Evolutionary conservation across 495 filamentous ascomycete species (phyloP).

Genomic region (Xylaria castorea): DNA sequence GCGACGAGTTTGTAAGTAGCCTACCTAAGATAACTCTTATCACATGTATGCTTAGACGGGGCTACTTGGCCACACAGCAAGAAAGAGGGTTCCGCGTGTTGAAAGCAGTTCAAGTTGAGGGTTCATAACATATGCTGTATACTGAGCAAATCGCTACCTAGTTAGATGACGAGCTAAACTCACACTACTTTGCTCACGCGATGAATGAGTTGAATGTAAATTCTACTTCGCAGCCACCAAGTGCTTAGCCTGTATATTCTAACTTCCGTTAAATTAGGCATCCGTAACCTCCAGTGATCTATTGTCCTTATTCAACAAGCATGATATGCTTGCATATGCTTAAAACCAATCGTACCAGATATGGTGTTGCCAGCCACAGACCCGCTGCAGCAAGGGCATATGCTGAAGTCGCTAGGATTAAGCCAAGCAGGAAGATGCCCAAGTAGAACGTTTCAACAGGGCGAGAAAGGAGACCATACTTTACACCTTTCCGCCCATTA

Average conservation of each 20-base stretch:
- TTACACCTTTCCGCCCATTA: neutral
- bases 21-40: no score
- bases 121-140: neutral
- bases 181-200: neutral
- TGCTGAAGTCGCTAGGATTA: neutral
- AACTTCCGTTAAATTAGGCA: neutral
- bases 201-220: no score
- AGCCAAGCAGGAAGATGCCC: conserved; percentile 19
- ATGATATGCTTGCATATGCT: neutral
- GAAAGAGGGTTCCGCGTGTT: no score
- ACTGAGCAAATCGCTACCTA: neutral
- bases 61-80: neutral
- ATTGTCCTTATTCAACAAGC: neutral
- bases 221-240: neutral
- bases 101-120: no score
- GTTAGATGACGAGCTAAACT: neutral
- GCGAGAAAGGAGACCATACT: neutral
- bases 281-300: neutral
- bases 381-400: neutral
- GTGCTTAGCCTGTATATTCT: neutral
- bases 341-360: neutral
- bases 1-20: no score
- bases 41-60: neutral
- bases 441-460: conserved; percentile 24
- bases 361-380: neutral